Percentiles rank a stretch among this genome's conserved stretches.
Conservation (phyloP, 306 rosid species). For the Rosa multiflora region DNA sequence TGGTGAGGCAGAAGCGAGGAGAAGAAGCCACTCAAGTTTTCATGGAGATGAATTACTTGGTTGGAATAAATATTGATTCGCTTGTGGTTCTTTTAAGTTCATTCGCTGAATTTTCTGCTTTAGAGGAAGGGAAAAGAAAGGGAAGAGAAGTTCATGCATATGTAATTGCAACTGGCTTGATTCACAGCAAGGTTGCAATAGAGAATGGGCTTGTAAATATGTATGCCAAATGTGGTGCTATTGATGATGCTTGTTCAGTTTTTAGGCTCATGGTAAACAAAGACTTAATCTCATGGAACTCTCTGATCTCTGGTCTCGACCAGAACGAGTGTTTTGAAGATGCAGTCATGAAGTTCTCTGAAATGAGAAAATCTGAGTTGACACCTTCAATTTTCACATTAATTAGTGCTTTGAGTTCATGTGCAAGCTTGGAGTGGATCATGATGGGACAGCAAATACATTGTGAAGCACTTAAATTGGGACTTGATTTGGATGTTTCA, state of each 20-base stretch:
- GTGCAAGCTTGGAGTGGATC: conserved; percentile 79
- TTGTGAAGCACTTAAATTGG: conserved; percentile 66
- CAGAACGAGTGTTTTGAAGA: conserved; percentile 67
- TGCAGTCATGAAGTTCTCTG: conserved; percentile 54
- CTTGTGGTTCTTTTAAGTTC: conserved; percentile 70
- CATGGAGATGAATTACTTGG: conserved; percentile 54
- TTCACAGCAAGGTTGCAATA: conserved; percentile 39
- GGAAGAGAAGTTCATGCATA: conserved; percentile 79
- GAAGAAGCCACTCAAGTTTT: conserved; percentile 76
- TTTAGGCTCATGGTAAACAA: conserved; percentile 53
- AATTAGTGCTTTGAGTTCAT: conserved; percentile 85
- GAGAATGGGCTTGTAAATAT: conserved; percentile 83
- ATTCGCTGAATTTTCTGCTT: conserved; percentile 54
- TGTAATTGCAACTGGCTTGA: conserved; percentile 42
- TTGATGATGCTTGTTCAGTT: conserved; percentile 57
- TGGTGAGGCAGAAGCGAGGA: conserved; percentile 74
- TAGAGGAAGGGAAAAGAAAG: conserved; percentile 62
- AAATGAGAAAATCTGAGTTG: conserved; percentile 63
- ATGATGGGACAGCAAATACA: conserved; percentile 68
- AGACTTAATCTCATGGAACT: conserved; percentile 81
- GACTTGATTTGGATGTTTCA: conserved; percentile 86
- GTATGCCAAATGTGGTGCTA: conserved; percentile 73
- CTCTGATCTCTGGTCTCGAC: conserved; percentile 82
- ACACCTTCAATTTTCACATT: conserved; percentile 77
- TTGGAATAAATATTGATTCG: conserved; percentile 61